Evolutionary conservation across 176 grass and related monocot species (phyloP), one percentile per base, ranked within the genome.

Genomic region (Elaeis guineensis): DNA sequence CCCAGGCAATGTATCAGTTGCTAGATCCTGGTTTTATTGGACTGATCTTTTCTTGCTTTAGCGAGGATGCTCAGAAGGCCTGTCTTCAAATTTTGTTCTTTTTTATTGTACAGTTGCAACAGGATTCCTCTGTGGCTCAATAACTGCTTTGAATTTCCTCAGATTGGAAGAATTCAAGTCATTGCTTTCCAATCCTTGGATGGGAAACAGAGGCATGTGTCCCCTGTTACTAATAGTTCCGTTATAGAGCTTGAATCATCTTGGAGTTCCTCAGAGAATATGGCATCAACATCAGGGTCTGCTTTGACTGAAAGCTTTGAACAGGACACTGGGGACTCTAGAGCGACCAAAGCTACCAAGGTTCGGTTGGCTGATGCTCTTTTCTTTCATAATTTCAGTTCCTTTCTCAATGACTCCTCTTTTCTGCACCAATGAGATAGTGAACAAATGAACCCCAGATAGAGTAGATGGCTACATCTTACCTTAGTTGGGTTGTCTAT

Each of bases 1-100:
- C 87, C 17, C 93, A 98, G 75, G 87, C 84, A 22, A 89, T 83
- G 84, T 98, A 92, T 80, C 93, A 98, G 61, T 53, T 98, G 58
- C 72, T 98, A 5, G 93, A 98, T 60, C 54, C 72, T 66, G 93
- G 93, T 19, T 92, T 98, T 25, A 76, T 98, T 16, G 93, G 93
- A 4, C 44, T 98, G 6, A 98, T 98, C 60, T 98, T 92, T 85
- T 98, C 93, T 63, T 92, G 93, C 67, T 98, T 89, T 64, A 98
- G 79, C 15, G 84, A 85, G 80, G 87, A 92, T 71, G 75, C 87
- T 78, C 87, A 83, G 59, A 98, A 98, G 93, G 93, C 83, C 35
- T 52, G 0, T 19, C 22, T 64, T 73, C n/a, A 14, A 4, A 16
- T 72, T 8, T 26, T 23, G 26, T 63, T 30, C 3, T 62, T 51